Evolutionary conservation across 2,329 filamentous ascomycete genomes (phyloP), one percentile per base, ranked within the genome.

Genomic region (Aspergillus glaucus): DNA sequence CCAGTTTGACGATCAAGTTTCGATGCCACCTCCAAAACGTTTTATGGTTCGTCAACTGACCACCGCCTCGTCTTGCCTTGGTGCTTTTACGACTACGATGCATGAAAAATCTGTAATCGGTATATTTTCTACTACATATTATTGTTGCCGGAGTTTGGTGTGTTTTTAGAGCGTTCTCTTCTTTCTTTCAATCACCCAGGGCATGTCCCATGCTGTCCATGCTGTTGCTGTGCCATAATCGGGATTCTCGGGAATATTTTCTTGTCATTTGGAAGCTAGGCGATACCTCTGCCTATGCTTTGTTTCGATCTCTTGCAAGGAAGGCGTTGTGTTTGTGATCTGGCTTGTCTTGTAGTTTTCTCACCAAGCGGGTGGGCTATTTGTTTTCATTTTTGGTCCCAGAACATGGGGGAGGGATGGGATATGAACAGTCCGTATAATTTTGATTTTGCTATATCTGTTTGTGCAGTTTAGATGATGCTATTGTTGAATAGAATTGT

Each of bases 91-190:
- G 63, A 65, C 53, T 50, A 61, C 60, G 60, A 66, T 63, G 61
- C 63, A 60, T 63, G 58, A 60, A 64, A 58, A 59, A 64, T 53
- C 52, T 63, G 55, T 62, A 60, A 57, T 61, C 48, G 53, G 54
- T 42, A 48, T 42, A 34, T 53, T 50, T 53, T 52, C 52, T 47
- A 45, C 55, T 58, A 45, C 56, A 55, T 12, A 19, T 19, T 40
- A 53, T 53, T 57, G 50, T 56, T 45, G 49, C 44, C 51, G 50
- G 61, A 59, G 59, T 59, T 53, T 52, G 51, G 55, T 54, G 56
- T 55, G 61, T 47, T 45, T 51, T 58, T 57, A 22, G 15, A n/a
- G 34, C 14, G 34, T 14, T n/a, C 10, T 34, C 30, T 36, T 19
- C 19, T 21, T 15, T 6, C 37, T 19, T 21, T 8, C 19, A 19